Base-by-base conservation (phyloP, 164 flowering plant genomes). In the Berberis thunbergii region DNA sequence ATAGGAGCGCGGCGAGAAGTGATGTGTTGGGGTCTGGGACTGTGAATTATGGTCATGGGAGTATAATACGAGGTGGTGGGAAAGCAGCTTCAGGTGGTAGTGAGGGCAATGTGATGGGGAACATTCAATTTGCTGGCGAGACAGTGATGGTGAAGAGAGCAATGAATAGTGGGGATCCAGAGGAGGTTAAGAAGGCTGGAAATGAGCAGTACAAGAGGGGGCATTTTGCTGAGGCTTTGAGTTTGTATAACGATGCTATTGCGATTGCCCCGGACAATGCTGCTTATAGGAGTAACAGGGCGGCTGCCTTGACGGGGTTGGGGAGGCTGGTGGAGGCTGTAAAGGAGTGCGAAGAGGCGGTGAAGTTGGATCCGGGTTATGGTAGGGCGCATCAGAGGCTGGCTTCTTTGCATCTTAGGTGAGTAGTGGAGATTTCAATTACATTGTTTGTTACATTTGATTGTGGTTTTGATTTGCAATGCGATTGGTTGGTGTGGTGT, bases 281-380 rank as follows among this genome's bases (percentile, higher is more conserved):
- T 4, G 83, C 97, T 0, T 95, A 76, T 57, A 69, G 87, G 70
- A 86, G 91, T 64, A 95, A 91, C 68, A 79, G 80, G 68, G 85
- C 96, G 3, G 99, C 97, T 0, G 97, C 96, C 0, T 74, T 91
- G 76, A 88, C 85, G 1, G 96, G 88, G 2, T 71, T 91, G 26
- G 91, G 91, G n/a, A 69, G 84, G 79, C 62, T 95, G 54, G 75
- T 69, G 10, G 94, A 88, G 75, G 97, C 98, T 0, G 89, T 81
- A 59, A 75, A 77, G 61, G 99, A 91, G 64, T 95, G 89, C 71
- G 84, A 93, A 73, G 97, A 88, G 73, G 97, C 98, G 7, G 78
- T 91, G 39, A 70, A 82, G 68, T 78, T 91, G 75, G 95, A 89
- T 59, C 92, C 97, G 3, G 78, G 72, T 6, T 86, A 87, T 67